These are phyloP conservation scores for Cladosporium sphaerospermum DNA, from an alignment of 2,329 filamentous ascomycete species.

Conservation along the genomic window DNA sequence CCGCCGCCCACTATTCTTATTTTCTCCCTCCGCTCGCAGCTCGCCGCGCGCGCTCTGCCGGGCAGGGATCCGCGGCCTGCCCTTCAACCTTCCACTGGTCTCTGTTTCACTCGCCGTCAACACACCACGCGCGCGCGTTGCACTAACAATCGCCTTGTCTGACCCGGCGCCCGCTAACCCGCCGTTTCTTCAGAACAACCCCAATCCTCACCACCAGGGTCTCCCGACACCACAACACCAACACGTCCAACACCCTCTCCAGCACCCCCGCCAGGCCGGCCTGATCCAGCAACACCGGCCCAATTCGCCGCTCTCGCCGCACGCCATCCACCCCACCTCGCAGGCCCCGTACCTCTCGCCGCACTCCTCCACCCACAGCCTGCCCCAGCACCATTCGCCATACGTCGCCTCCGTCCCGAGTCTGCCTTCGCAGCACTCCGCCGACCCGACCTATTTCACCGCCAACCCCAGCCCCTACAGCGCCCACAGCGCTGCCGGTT, in stretches of 20 bases:
- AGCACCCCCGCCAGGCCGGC: conserved; percentile 65
- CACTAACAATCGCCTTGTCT: conserved; percentile 9
- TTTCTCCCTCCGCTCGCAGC: not conserved
- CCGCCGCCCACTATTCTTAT: not conserved
- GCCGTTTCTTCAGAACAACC: conserved; percentile 12
- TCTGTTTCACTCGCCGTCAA: conserved; percentile 5
- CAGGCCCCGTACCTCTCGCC: conserved; percentile 11
- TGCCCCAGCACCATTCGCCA: conserved; percentile 47
- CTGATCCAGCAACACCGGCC: conserved; percentile 64
- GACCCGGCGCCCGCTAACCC: conserved; percentile 5
- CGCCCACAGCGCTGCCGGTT: conserved; percentile 71
- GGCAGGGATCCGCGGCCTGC: not conserved
- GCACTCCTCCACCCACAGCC: conserved; percentile 56
- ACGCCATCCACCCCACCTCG: conserved; percentile 7
- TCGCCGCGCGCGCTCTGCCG: not conserved
- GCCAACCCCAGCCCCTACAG: conserved; percentile 78
- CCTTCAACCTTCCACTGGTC: not conserved
- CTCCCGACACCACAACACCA: conserved; percentile 47
- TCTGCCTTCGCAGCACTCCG: conserved; percentile 54
- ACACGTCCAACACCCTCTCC: conserved; percentile 54
- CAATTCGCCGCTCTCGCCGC: conserved; percentile 50
- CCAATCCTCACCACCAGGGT: conserved; percentile 52
- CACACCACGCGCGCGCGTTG: conserved; percentile 9
- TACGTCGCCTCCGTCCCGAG: conserved; percentile 64
- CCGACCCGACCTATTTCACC: conserved; percentile 68